Base-by-base conservation (phyloP, 2,329 filamentous ascomycete species). In the Sporothrix variecibatus region DNA sequence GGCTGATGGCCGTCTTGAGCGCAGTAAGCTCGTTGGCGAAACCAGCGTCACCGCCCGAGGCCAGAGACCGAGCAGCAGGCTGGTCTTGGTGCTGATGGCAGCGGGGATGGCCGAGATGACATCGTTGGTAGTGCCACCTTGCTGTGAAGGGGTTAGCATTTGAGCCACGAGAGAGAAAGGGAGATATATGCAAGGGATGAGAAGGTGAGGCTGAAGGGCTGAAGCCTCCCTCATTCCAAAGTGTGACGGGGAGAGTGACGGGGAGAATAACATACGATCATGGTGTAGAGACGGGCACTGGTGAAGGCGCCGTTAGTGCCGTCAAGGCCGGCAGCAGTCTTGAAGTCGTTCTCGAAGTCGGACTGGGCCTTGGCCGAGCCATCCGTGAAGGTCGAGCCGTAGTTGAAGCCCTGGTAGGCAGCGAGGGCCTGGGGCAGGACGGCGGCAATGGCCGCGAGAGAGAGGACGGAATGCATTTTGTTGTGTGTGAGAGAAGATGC, bases 1-100 rank as follows among this genome's bases (percentile, higher is more conserved):
- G 85, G 68, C 82, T 77, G 77, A 95, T 92, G 77, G 94, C 93
- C 60, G 86, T 83, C 81, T 88, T 88, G 68, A 97, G 86, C 17
- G 94, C 94, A 2, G 85, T 81, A 67, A 97, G 84, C 84, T 97
- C 94, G 80, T 94, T 93, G 81, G 87, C 83, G 81, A 97, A 91
- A 28, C 81, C 81, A 5, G 83, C 85, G 72, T 88, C 84, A 69
- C 91, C 91, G 56, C 86, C 92, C 0, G 93, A 95, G 11, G 90
- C 89, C 94, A 97, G 70, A 98, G 85, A 77, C 94, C 94, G 15
- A 97, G 89, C 12, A 98, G 88, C 34, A 98, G 87, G 60, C 87
- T 87, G 1, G 93, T 97, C 78, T 94, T 88, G 79, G 93, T 93
- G 78, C 87, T 88, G 82, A 97, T 94, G 79, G 94, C 94, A 60